Evolutionary conservation across 2,329 filamentous ascomycete genomes (phyloP).

Genomic region (Aciculosporium take): DNA sequence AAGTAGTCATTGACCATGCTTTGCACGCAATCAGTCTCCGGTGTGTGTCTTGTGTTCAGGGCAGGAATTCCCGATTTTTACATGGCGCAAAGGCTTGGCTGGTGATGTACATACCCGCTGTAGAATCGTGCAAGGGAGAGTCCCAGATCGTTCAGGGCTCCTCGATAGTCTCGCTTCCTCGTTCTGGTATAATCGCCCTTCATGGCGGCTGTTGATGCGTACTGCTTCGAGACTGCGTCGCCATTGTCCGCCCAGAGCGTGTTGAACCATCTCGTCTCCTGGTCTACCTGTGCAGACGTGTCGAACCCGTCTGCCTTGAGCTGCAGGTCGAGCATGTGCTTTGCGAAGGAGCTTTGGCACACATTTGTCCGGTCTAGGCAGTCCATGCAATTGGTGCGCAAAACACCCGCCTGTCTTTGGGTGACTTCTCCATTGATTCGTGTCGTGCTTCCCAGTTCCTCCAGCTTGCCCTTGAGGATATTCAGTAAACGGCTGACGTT

Average conservation of each 20-base stretch:
- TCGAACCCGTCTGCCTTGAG: slow-evolving; percentile 62
- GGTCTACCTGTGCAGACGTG: slow-evolving; percentile 60
- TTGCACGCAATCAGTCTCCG: slow-evolving; percentile 14
- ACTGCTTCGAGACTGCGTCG: slow-evolving; percentile 88
- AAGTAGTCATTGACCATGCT: slow-evolving; percentile 98
- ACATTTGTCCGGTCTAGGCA: slow-evolving; percentile 94
- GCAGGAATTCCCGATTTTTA: neutral
- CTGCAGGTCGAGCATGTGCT: slow-evolving; percentile 67
- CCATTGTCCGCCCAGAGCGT: slow-evolving; percentile 95
- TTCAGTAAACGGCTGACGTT: slow-evolving; percentile 75
- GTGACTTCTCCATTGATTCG: slow-evolving; percentile 29
- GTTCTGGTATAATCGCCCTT: slow-evolving; percentile 96
- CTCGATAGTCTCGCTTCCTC: slow-evolving; percentile 76
- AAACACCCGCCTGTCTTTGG: slow-evolving; percentile 51
- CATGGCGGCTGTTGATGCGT: slow-evolving; percentile 86
- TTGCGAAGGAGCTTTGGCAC: slow-evolving; percentile 80
- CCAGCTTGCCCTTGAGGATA: slow-evolving; percentile 51
- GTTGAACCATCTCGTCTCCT: slow-evolving; percentile 86
- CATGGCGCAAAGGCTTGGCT: neutral
- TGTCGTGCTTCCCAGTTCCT: slow-evolving; percentile 58
- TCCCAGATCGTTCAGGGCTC: slow-evolving; percentile 80
- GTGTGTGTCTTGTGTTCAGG: neutral
- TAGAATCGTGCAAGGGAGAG: slow-evolving; percentile 69
- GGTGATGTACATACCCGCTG: slow-evolving; percentile 38
- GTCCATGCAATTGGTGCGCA: slow-evolving; percentile 98